Conservation (phyloP, 1,139 yeast genomes). For the Sporopachydermia cereana region DNA sequence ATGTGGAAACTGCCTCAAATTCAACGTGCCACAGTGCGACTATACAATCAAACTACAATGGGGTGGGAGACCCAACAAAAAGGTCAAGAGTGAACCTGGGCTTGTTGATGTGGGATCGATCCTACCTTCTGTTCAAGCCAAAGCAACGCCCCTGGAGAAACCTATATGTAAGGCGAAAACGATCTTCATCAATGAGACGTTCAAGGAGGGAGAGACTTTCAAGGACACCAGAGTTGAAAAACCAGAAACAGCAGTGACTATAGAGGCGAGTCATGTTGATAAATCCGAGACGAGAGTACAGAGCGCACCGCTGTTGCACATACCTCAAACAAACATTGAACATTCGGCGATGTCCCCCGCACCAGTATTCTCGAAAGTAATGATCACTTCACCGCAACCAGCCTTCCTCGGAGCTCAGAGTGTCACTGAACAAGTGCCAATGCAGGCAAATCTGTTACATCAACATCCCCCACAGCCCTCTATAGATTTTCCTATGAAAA, state of each 20-base stretch:
- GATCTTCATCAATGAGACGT: neutral
- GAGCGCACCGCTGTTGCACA: too few species aligned
- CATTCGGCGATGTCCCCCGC: slow-evolving; percentile 16
- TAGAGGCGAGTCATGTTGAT: too few species aligned
- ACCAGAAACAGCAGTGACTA: neutral
- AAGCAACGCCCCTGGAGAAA: too few species aligned
- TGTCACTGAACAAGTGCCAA: too few species aligned
- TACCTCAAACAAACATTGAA: slow-evolving; percentile 11
- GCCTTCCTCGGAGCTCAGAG: too few species aligned
- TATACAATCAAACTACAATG: slow-evolving; percentile 56
- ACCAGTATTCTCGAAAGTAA: slow-evolving; percentile 14
- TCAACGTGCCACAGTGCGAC: slow-evolving; percentile 40
- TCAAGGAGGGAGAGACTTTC: neutral
- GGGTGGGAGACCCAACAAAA: slow-evolving; percentile 67
- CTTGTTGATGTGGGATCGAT: too few species aligned
- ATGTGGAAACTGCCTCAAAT: slow-evolving; percentile 47
- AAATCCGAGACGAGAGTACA: too few species aligned
- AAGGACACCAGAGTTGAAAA: neutral
- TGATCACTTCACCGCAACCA: too few species aligned
- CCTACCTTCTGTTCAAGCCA: slow-evolving; percentile 5
- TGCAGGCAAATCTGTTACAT: too few species aligned
- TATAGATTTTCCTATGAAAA: too few species aligned
- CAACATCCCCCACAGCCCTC: too few species aligned
- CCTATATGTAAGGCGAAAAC: neutral
- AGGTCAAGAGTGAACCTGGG: too few species aligned